Conservation (phyloP, 2,329 filamentous ascomycete species). For the Ceratocystis alfenasii region DNA sequence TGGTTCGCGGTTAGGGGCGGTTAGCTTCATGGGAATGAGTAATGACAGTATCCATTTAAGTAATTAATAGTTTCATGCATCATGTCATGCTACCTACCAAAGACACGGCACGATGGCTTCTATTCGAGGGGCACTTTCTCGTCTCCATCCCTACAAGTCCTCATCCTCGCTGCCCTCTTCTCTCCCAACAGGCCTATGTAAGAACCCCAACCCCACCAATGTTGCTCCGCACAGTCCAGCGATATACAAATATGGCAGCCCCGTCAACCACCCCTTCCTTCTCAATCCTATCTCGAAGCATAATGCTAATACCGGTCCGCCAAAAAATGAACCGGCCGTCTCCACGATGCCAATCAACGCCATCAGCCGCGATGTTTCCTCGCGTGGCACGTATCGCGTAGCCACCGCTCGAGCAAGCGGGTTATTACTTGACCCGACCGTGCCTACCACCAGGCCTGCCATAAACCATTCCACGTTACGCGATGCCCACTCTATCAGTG, state of each 20-base stretch:
- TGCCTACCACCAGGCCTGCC: constrained; percentile 31
- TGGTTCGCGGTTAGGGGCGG: neutral
- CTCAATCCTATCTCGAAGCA: constrained; percentile 31
- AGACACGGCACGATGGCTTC: neutral
- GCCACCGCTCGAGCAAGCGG: constrained; percentile 33
- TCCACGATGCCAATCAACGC: constrained; percentile 34
- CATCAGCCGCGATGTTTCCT: constrained; percentile 33
- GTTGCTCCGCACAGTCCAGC: constrained; percentile 27
- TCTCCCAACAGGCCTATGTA: constrained; percentile 27
- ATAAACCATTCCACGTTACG: constrained; percentile 30
- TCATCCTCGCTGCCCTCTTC: constrained; percentile 22
- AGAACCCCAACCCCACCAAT: constrained; percentile 28
- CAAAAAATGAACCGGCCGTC: constrained; percentile 32
- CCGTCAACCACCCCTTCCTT: constrained; percentile 30
- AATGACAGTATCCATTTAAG: neutral
- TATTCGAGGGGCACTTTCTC: neutral
- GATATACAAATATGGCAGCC: constrained; percentile 34
- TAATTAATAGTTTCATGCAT: neutral
- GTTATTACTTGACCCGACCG: constrained; percentile 32
- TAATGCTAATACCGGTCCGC: constrained; percentile 33
- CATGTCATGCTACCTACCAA: neutral
- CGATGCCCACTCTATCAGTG: constrained; percentile 30
- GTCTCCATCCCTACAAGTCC: constrained; percentile 22
- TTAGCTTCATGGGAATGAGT: neutral
- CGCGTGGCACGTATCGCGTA: constrained; percentile 31